Base-by-base conservation (phyloP, 805 yeast species). In the Saccharomycopsis malanga region DNA sequence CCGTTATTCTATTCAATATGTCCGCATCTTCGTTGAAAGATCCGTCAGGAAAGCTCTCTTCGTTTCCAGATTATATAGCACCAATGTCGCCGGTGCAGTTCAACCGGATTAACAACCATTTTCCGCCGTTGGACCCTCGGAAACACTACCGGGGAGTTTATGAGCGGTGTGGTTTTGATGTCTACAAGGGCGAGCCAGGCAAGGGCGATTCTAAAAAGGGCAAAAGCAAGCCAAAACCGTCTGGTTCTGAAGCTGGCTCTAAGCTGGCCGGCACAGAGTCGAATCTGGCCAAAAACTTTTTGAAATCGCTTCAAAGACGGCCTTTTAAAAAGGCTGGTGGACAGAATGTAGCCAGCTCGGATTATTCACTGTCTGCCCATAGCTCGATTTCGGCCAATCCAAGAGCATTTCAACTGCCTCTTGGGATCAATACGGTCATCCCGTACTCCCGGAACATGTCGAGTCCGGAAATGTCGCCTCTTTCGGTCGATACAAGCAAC, bases 101-200 rank as follows among this genome's bases (percentile, higher is more conserved):
- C 48, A 52, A 52, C 34, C 42, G 55, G 39, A 52, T 67, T 42
- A 63, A 76, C 54, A 73, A 78, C 9, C 76, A 82, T 3, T 85
- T 84, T 55, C 94, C 94, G 2, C 83, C 87, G 0, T 63, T 85
- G 51, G 79, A 77, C 46, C 76, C 83, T 0, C 74, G 74, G 32
- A 78, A 73, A 41, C 65, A 78, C 24, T 81, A 79, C 56, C 71
- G 72, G 55, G 81, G 88, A 1, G 93, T 83, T 2, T 77, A 83
- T 62, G 93, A 85, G 59, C 65, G 93, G 54, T 93, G 93, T 0
- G 95, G 95, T 0, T 85, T 85, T 57, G 93, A 84, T 21, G 76
- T 74, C 9, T 69, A 68, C 50, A 70, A 59, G 38, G 63, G 15
- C n/a, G 44, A 39, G 9, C 30, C 45, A 12, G 15, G 10, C 17